Base-by-base conservation (phyloP, 768 basidiomycete genomes). In the Collybia nuda region DNA sequence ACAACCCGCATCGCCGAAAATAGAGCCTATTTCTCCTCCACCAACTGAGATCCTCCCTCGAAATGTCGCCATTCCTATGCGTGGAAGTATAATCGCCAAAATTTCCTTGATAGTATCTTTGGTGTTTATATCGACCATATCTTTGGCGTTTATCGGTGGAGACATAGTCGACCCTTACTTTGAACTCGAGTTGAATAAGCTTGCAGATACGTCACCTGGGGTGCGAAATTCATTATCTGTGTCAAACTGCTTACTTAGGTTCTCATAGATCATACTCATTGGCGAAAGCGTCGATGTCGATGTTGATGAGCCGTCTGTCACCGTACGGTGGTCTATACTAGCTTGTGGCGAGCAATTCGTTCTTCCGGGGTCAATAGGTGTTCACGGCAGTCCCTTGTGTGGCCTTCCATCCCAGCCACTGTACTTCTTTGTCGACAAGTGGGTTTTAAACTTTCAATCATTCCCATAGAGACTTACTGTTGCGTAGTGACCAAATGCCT, bases 221-320 rank as follows among this genome's bases (percentile, higher is more conserved):
- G 81, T 81, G 64, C 52, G 7, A 17, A 46, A 12, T 29, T 38
- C 17, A 29, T 21, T 46, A 39, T 24, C 37, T 38, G 7, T 44
- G n/a, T 26, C 22, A 9, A 4, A 18, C 7, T 40, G 4, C 22
- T 56, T 18, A 58, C 42, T 57, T 17, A 26, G 35, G 17, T 52
- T 19, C 40, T 59, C 45, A 15, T 50, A 84, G 82, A 66, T 84
- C 40, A 75, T 82, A 2, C 67, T 84, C 35, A 57, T 82, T 2
- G 82, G 81, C 5, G 80, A 82, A 54, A 76, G 73, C 46, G 77
- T 82, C 5, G 81, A 82, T 53, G 72, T 82, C 9, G 82, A 84
- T 55, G 64, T 82, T 8, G 81, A 82, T 51, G 81, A 84, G 55
- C 81, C 81, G 1, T 72, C 80, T 0, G 57, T 84, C 23, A 76